phyloP scores from a whole-genome alignment of 305 asterid species.

The Fraxinus angustifolia region DNA sequence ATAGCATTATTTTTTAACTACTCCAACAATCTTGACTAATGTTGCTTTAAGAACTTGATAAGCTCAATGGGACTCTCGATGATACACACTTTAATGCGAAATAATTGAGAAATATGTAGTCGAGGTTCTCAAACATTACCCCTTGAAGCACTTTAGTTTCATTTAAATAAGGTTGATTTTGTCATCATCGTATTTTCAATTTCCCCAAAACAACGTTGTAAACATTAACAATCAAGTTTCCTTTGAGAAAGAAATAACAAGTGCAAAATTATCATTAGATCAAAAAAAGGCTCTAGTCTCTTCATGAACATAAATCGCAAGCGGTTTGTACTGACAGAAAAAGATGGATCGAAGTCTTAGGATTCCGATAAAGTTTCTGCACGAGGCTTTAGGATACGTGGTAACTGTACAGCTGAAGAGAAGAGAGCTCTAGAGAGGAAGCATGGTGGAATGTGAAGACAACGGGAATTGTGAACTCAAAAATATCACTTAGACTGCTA shows the following conservation, averaged over 20 bases:
- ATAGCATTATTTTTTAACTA: too few relatives aligned
- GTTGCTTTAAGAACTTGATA: background rate
- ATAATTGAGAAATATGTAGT: background rate
- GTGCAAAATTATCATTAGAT: background rate
- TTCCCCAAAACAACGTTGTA: background rate
- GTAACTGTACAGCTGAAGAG: slow-evolving; percentile 78
- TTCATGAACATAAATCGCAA: background rate
- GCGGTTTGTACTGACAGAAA: background rate
- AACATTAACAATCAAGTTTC: background rate
- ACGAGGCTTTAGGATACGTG: slow-evolving; percentile 86
- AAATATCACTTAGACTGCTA: slow-evolving; percentile 73
- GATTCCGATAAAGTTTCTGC: slow-evolving; percentile 86
- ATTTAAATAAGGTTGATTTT: background rate
- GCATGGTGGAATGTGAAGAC: slow-evolving; percentile 89
- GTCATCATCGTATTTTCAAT: background rate
- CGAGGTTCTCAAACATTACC: background rate
- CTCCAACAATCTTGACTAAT: background rate
- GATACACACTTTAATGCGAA: background rate
- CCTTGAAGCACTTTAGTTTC: too few relatives aligned
- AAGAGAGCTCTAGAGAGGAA: slow-evolving; percentile 82
- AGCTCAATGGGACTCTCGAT: background rate
- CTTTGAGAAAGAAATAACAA: background rate
- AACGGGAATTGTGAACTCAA: slow-evolving; percentile 91
- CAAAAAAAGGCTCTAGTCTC: background rate
- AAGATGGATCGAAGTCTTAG: slow-evolving; percentile 76